phyloP scores from a whole-genome alignment of 257 asterid genomes.

The Solanum chaucha region DNA sequence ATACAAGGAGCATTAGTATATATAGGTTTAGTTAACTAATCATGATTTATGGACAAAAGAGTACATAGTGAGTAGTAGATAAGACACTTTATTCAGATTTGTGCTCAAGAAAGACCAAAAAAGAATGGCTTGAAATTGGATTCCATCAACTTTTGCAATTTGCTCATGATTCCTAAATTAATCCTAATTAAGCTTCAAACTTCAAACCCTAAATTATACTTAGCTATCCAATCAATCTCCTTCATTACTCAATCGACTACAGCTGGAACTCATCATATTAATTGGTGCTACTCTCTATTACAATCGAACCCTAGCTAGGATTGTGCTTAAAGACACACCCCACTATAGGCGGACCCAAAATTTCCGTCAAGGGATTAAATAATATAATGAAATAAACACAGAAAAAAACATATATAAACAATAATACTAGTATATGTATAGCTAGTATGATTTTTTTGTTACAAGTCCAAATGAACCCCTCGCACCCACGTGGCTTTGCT shows the following conservation, averaged over 20 bases:
- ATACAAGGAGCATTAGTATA: background rate
- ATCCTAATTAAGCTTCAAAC: background rate
- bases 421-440: too few species aligned
- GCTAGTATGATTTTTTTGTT: background rate
- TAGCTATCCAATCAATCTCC: background rate
- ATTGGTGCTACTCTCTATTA: background rate
- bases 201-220: background rate
- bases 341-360: background rate
- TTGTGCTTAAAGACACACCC: background rate
- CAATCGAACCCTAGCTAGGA: background rate
- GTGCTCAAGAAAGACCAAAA: background rate
- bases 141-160: conserved; percentile 7
- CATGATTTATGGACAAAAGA: background rate
- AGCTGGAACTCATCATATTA: background rate
- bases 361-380: background rate
- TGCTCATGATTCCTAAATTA: background rate
- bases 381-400: background rate
- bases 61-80: background rate
- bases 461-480: background rate
- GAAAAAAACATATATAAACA: background rate
- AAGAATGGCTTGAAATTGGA: conserved; percentile 19
- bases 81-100: background rate
- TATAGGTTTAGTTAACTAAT: background rate
- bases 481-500: background rate
- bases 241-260: background rate